Percentiles rank a stretch among this genome's conserved stretches.
phyloP scores from a whole-genome alignment of 805 yeast genomes.

The Ogataea dorogensis region DNA sequence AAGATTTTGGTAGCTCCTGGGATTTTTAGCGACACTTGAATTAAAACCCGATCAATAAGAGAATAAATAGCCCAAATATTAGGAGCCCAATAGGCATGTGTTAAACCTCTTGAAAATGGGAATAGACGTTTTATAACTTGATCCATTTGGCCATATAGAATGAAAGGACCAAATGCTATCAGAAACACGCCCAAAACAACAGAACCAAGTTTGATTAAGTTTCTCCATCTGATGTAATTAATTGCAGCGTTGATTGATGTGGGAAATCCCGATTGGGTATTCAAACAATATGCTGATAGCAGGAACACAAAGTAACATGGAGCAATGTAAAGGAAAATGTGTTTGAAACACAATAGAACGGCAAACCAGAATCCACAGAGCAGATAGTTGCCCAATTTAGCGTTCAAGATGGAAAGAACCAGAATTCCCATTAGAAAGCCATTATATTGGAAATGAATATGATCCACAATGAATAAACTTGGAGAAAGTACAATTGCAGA shows the following conservation, averaged over 20 bases:
- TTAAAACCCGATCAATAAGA: conserved; percentile 67
- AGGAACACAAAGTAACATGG: conserved; percentile 88
- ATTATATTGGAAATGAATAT: conserved; percentile 95
- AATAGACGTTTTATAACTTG: conserved; percentile 70
- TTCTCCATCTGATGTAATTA: conserved; percentile 46
- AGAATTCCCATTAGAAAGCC: conserved; percentile 89
- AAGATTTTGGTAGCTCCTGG: conserved; percentile 47
- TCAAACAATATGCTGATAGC: conserved; percentile 68
- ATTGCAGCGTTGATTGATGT: conserved; percentile 20
- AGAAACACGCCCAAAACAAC: conserved; percentile 61
- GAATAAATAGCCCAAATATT: conserved; percentile 96
- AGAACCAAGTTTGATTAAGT: conserved; percentile 58
- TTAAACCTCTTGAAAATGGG: conserved; percentile 92
- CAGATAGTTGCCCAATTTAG: conserved; percentile 55
- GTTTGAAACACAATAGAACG: conserved; percentile 84
- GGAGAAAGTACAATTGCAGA: conserved; percentile 85
- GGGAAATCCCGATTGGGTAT: conserved; percentile 32
- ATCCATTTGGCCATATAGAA: conserved; percentile 57
- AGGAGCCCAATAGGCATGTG: conserved; percentile 99
- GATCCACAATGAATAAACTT: conserved; percentile 86
- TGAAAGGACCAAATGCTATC: conserved; percentile 78
- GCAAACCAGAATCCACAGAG: conserved; percentile 70
- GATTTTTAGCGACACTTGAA: conserved; percentile 40
- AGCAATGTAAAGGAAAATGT: conserved; percentile 87
- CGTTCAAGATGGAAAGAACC: conserved; percentile 69